Base-by-base conservation (phyloP, 2,329 filamentous ascomycete genomes). In the Monosporascus sp. region DNA sequence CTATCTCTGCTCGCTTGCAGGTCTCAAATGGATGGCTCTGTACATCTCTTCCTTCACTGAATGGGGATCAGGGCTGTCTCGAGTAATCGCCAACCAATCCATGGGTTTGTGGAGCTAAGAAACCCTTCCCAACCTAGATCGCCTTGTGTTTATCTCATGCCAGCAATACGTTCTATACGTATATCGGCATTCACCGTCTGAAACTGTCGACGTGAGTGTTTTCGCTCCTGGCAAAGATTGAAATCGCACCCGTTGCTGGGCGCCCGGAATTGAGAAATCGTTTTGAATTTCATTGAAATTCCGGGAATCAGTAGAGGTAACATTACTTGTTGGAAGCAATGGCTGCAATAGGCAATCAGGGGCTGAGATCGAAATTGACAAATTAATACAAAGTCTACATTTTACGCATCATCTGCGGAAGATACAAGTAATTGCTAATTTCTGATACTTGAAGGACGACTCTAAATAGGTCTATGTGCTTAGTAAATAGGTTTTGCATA, bases 231-330 rank as follows among this genome's bases (percentile, higher is more conserved):
- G 77, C 78, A 78, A 70, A 79, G 74, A 80, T 67, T 35, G 65
- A 74, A 62, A 24, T 64, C 67, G 54, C 58, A 73, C 78, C 77
- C 77, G 70, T 78, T 79, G 77, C 78, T 80, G 77, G 77, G 77
- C 77, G 76, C 77, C 76, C 73, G 73, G 69, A 66, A 75, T 78
- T 67, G 73, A 80, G 77, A 77, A 67, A 70, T 77, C 77, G 77
- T 80, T 72, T 77, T 79, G 76, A 71, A 71, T 67, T 64, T 79
- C 73, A 57, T 70, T 67, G 77, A 80, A 61, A 76, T 70, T 71
- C 68, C 74, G 77, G 77, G 77, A 80, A 80, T 81, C 77, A 79
- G 77, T 77, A 79, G 78, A 79, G 79, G 77, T 76, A 72, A 80
- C 77, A 80, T 77, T 46, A 55, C 46, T 24, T 50, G 27, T n/a